Base-by-base conservation (phyloP, 768 basidiomycete species). In the Lepiota brunneoincarnata region DNA sequence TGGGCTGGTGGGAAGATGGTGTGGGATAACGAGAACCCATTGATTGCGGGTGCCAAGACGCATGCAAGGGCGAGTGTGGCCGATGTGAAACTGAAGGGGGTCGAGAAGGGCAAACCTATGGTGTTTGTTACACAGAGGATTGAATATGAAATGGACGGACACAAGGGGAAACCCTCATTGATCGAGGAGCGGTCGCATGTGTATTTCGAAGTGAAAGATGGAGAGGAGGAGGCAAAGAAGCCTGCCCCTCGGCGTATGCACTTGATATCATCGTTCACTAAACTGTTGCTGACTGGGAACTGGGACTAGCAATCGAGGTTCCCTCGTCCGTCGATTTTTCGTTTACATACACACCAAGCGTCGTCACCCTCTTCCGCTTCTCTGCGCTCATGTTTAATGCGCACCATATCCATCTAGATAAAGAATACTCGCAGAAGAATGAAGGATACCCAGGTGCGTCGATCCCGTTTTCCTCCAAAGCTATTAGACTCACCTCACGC, bases 361-460 rank as follows among this genome's bases (percentile, higher is more conserved):
- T 82, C 34, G 83, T 84, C 7, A 90, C 87, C 0, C 72, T 93
- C 18, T 94, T 94, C 73, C 83, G 90, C 20, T 94, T 87, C 70
- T 93, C 90, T 4, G 89, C 91, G 17, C 73, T 94, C 20, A 93
- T 86, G 59, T 91, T 91, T 72, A 93, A 94, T 61, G 88, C 82
- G 11, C 91, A 94, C 59, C 78, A 83, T 59, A 89, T 94, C 59
- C 91, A 94, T 68, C 78, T 93, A 23, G 89, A 93, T 69, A 82
- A 82, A 54, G 81, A 84, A 20, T 91, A 85, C 63, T 82, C 87
- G 5, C 81, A 78, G 40, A 68, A 71, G 21, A 75, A 72, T 17
- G 88, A 93, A 68, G 88, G 88, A 6, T 90, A 91, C 59, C 78
- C 84, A 57, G 89, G 88, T 83, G 58, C 51, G 75, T 42, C 17